These are phyloP conservation scores for Pseudopithomyces maydicus DNA, from an alignment of 2,329 filamentous ascomycete species.

Conservation along the genomic window DNA sequence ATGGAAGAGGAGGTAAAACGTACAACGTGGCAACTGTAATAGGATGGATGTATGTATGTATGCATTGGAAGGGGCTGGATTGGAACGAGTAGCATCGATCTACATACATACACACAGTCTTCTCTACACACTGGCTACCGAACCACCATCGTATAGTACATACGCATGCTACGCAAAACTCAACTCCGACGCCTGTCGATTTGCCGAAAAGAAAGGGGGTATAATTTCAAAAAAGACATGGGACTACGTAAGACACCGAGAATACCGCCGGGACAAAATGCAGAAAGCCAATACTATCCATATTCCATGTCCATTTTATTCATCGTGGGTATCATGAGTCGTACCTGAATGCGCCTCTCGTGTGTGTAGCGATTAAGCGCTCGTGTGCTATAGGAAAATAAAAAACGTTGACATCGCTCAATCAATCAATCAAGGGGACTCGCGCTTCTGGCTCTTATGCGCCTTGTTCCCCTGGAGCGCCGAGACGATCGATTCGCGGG, in stretches of 20 bases:
- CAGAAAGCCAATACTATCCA: background rate
- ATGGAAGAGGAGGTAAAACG: too few relatives aligned
- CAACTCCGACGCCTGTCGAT: too few relatives aligned
- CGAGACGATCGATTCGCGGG: slow-evolving; percentile 15
- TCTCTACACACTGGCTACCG: too few relatives aligned
- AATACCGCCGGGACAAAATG: too few relatives aligned
- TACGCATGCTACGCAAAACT: too few relatives aligned
- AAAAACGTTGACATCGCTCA: background rate
- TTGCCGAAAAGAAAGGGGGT: background rate
- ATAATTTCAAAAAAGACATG: background rate
- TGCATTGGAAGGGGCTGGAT: too few relatives aligned
- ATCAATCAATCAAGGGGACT: background rate
- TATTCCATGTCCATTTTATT: background rate
- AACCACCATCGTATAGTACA: too few relatives aligned
- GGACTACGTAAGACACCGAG: too few relatives aligned
- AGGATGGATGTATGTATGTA: too few relatives aligned
- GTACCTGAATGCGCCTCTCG: background rate
- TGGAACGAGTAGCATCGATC: too few relatives aligned
- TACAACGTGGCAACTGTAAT: too few relatives aligned
- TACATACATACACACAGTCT: too few relatives aligned
- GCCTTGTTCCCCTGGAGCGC: slow-evolving; percentile 9
- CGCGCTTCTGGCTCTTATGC: slow-evolving; percentile 11
- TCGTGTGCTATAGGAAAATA: background rate
- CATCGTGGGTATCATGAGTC: slow-evolving; percentile 1
- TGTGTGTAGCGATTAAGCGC: slow-evolving; percentile 4